Evolutionary conservation across 768 basidiomycete genomes (phyloP), one percentile per base, ranked within the genome.

Genomic region (Hirschioporus abietinus): DNA sequence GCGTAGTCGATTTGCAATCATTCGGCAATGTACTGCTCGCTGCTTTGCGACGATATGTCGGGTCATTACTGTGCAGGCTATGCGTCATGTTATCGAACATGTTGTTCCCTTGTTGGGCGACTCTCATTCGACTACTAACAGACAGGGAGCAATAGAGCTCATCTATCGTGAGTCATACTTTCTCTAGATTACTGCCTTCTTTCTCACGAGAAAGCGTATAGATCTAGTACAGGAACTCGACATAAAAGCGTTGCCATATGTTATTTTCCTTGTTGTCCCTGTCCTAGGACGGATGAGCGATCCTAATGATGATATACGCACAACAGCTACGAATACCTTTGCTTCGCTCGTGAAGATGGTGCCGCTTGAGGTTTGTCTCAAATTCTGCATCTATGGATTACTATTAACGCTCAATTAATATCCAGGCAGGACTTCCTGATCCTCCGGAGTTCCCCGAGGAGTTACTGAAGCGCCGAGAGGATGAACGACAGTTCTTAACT

Each of bases 221-320:
- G 96, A 96, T 74, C 89, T 99, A 69, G 91, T 99, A 30, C 91
- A 95, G 70, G 85, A 86, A 68, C 85, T 99, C 63, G 95, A 99
- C 71, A 87, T 97, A 78, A 96, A 95, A 75, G 91, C 95, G 7
- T 80, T 99, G 58, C 96, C 97, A 12, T 99, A 99, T 73, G 91
- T 99, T 9, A 91, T 99, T 68, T 99, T 99, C 79, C 82, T 99
- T 78, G 88, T 99, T 35, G 96, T 99, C 0, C 97, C 97, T 0
- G 87, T 99, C 6, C 87, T 99, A 8, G 97, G 97, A 8, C 85
- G 97, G 36, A 99, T 99, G 97, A 98, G 95, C 71, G 97, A 99
- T 75, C 74, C 87, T 5, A 89, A 98, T 72, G 94, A 95, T 68
- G 91, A 93, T 67, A 91, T 97, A 58, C 90, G 97, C 27, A 87